These are phyloP conservation scores for Tylopilus plumbeoviolaceoides DNA, from an alignment of 768 basidiomycete genomes.

Conservation along the genomic window DNA sequence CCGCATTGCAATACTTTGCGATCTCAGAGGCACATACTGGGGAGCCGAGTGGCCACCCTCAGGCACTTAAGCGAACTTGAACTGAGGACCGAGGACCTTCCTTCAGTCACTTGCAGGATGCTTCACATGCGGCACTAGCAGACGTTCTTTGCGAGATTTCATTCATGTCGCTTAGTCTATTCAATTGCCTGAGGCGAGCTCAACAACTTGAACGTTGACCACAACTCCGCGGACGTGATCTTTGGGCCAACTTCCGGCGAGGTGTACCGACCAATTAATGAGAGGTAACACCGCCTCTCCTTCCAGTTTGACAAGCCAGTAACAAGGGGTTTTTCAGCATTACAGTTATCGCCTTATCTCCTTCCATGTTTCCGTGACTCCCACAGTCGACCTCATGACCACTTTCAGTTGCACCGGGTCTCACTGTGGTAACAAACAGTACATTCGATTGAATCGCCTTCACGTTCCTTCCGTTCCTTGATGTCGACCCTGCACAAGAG, in stretches of 20 bases:
- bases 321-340: too few species aligned
- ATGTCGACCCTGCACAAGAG: slow-evolving; percentile 6
- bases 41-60: too few species aligned
- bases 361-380: slow-evolving; percentile 1
- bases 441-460: neutral
- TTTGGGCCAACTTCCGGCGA: too few species aligned
- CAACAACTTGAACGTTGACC: neutral
- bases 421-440: neutral
- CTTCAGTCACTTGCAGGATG: too few species aligned
- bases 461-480: neutral
- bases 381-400: slow-evolving; percentile 1
- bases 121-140: too few species aligned
- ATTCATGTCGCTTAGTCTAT: neutral
- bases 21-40: too few species aligned
- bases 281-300: too few species aligned
- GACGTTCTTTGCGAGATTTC: too few species aligned
- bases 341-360: neutral
- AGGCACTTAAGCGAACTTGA: too few species aligned
- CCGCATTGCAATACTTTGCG: neutral
- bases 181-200: too few species aligned
- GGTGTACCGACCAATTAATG: neutral
- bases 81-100: too few species aligned
- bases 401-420: neutral
- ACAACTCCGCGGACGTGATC: neutral
- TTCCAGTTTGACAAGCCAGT: too few species aligned